Conservation (phyloP, 371 early-diverging fungal genomes). For the Syncephalastrum contaminatum region DNA sequence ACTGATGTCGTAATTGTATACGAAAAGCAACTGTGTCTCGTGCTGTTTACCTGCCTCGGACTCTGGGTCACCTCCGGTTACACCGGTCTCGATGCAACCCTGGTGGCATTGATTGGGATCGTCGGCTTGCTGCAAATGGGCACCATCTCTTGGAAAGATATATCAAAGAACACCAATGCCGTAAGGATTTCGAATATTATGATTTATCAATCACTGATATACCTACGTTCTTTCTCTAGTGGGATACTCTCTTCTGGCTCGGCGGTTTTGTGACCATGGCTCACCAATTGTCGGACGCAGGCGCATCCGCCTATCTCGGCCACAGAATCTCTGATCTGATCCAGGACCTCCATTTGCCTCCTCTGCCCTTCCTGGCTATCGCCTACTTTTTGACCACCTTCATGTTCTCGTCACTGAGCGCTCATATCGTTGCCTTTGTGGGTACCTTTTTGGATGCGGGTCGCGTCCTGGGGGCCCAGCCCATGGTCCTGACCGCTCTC, state of each 20-base stretch:
- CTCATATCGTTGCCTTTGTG: constrained; percentile 70
- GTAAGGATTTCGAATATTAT: constrained; percentile 21
- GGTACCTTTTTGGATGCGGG: constrained; percentile 79
- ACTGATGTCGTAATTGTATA: constrained; percentile 3
- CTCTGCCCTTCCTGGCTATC: constrained; percentile 50
- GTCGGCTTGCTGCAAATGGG: constrained; percentile 54
- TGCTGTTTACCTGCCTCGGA: constrained; percentile 55
- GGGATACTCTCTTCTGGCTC: constrained; percentile 85
- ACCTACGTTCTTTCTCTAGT: too few species aligned
- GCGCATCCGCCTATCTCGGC: constrained; percentile 67
- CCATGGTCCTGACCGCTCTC: constrained; percentile 54
- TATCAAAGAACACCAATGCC: constrained; percentile 66
- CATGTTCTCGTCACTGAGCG: constrained; percentile 69
- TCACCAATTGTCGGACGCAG: constrained; percentile 67
- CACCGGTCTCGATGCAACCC: constrained; percentile 63
- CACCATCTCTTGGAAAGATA: constrained; percentile 71
- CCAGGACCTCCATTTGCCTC: constrained; percentile 26
- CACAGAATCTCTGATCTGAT: constrained; percentile 47
- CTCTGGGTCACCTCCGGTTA: constrained; percentile 69
- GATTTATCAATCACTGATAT: too few species aligned
- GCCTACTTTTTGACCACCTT: constrained; percentile 72
- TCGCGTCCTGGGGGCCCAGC: constrained; percentile 57
- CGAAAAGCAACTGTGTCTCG: constrained; percentile 44
- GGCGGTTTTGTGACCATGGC: constrained; percentile 78
- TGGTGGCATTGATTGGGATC: constrained; percentile 70